Base-by-base conservation (phyloP, 306 rosid species). In the Nissolia schottii region DNA sequence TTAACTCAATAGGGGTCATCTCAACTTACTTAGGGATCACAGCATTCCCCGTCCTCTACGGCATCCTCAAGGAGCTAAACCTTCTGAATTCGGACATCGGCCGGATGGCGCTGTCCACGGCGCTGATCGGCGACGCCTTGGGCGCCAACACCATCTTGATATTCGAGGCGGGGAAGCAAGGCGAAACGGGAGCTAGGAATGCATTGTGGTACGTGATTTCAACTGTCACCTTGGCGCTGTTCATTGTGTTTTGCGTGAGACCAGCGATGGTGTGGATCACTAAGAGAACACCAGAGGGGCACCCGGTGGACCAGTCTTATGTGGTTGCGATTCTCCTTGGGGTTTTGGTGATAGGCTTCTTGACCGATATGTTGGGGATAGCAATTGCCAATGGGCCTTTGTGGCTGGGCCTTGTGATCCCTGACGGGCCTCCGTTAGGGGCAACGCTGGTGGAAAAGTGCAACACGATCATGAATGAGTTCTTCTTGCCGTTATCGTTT, bases 361-460 rank as follows among this genome's bases (percentile, higher is more conserved):
- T 89, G 5, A 87, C 90, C 0, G 98, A 87, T 27, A 16, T 84
- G 65, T 54, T 72, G 4, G 98, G 98, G 2, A 16, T 90, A 0
- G 85, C 96, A 0, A 74, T 90, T 38, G 83, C 55, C 2, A 83
- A 80, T 65, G 98, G 98, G 6, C 70, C 96, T 0, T 48, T 90
- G 6, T 81, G 89, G 90, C n/a, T 93, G 54, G 98, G 97, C 10
- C 9, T 90, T 3, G 79, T 14, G 0, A 79, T 90, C 6, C 97
- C 97, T 0, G 92, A 88, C 48, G 96, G 97, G 7, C 98, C 97
- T 12, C 85, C 88, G 1, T 73, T 93, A 24, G 97, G 97, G 1
- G 62, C 88, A 4, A 65, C 86, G 0, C 18, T 93, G 0, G 85
- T 85, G 2, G 79, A 85, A 6, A 86, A 62, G 55, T 28, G 66